Evolutionary conservation across 2,329 filamentous ascomycete species (phyloP).

Genomic region (Pseudocercospora vitis): DNA sequence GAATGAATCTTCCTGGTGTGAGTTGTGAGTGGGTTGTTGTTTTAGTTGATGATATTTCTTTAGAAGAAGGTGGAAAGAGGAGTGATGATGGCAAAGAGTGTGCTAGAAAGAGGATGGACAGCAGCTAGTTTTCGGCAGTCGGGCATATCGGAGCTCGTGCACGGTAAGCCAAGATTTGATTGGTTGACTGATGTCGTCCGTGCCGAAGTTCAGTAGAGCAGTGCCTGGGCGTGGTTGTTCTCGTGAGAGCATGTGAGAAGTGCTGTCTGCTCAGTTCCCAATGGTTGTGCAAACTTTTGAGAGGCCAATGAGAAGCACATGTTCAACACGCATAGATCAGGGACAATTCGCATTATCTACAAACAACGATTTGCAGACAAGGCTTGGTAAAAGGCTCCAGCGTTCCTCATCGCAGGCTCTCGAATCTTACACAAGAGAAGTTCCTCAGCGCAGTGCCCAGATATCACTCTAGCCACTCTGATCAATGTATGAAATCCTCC

Average conservation of each 20-base stretch:
- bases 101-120: conserved; percentile 4
- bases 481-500: no score
- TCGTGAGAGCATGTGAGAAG: no score
- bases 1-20: not conserved
- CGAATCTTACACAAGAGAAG: not conserved
- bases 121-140: no score
- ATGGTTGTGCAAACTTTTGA: no score
- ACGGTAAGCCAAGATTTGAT: conserved; percentile 8
- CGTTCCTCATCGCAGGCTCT: conserved; percentile 2
- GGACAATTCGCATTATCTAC: conserved; percentile 7
- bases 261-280: no score
- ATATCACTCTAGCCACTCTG: no score
- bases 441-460: not conserved
- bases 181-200: not conserved
- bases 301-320: not conserved
- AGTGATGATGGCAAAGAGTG: conserved; percentile 18
- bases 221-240: not conserved
- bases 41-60: conserved; percentile 4
- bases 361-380: conserved; percentile 7
- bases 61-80: conserved; percentile 3
- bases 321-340: not conserved
- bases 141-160: conserved; percentile 4
- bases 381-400: not conserved
- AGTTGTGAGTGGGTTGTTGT: conserved; percentile 8
- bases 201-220: conserved; percentile 5